Base-by-base conservation (phyloP, 352 stramenopile genomes). In the Globisporangium middletonii region DNA sequence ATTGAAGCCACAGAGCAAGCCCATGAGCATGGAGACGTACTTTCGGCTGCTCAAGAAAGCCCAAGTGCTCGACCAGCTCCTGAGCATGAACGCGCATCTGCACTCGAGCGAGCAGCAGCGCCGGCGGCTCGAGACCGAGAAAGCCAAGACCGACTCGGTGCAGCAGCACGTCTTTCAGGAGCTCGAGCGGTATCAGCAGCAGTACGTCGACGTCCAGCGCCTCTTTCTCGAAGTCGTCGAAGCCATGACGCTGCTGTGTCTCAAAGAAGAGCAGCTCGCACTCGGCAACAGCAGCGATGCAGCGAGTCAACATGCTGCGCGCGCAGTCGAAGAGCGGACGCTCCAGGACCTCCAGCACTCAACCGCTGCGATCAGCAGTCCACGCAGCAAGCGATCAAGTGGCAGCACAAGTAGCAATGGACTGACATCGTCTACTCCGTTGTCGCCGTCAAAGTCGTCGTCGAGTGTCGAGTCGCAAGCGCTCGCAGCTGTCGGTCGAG, bases 31-130 rank as follows among this genome's bases (percentile, higher is more conserved):
- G n/a, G 75, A 81, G 43, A 71, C 70, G 35, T 89, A 89, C 63
- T 87, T 86, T 33, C 73, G 79, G 1, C 62, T 89, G 11, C 68
- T 89, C 9, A 89, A 87, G 54, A 89, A 87, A 45, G 75, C 72
- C 0, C 71, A 89, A 62, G 69, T 89, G 13, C 62, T 89, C 7
- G 75, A 87, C 18, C 73, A 85, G 12, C 46, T 89, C 0, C 57
- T 84, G 8, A 57, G 67, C 16, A 60, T 86, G 50, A 82, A 66
- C 51, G 70, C 69, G 0, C 53, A 77, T 41, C 50, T 76, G 44
- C 64, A 65, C 23, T 59, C 72, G 28, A 73, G 75, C 26, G 67
- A 87, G 27, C 63, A 73, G 43, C 73, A 72, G 23, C 57, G 87
- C 6, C 71, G 67, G 1, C 65, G 67, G 2, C 69, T 89, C 18